phyloP scores from a whole-genome alignment of 2,329 filamentous ascomycete genomes.

The Exophiala sp. region DNA sequence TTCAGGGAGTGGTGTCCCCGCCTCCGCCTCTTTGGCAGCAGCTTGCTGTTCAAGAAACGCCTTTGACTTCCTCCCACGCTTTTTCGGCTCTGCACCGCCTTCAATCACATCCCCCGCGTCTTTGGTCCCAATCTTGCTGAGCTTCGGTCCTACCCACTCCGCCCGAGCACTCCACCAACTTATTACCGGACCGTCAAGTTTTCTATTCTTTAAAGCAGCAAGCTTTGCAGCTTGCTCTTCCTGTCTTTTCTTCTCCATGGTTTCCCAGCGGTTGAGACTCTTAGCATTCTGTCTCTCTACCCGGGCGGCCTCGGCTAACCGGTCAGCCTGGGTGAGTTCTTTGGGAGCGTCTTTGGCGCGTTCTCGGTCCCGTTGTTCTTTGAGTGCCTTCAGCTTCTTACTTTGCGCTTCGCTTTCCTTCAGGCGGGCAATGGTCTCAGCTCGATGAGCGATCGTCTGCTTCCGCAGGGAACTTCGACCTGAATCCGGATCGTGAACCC shows the following conservation, averaged over 20 bases:
- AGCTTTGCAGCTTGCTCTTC: constrained; percentile 77
- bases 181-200: constrained; percentile 80
- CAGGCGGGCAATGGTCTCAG: constrained; percentile 46
- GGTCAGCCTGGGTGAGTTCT: constrained; percentile 78
- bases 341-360: constrained; percentile 70
- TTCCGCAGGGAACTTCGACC: constrained; percentile 56
- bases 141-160: constrained; percentile 68
- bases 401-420: constrained; percentile 47
- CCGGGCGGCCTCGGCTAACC: constrained; percentile 71
- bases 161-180: constrained; percentile 91
- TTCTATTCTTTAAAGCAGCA: constrained; percentile 79
- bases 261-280: constrained; percentile 89
- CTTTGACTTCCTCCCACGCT: constrained; percentile 28
- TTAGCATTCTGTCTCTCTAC: constrained; percentile 83
- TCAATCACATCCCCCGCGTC: constrained; percentile 14
- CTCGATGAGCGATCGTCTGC: constrained; percentile 61
- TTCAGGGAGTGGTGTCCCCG: not conserved
- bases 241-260: constrained; percentile 80
- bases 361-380: constrained; percentile 55
- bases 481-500: constrained; percentile 60
- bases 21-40: constrained; percentile 11
- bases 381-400: constrained; percentile 47
- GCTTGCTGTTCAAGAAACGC: constrained; percentile 22
- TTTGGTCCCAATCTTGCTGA: constrained; percentile 18
- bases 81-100: constrained; percentile 21